Percentiles rank a stretch among this genome's conserved stretches.
Evolutionary conservation across 179 eudicot genomes (phyloP).

Genomic region (Camellia oleifera): DNA sequence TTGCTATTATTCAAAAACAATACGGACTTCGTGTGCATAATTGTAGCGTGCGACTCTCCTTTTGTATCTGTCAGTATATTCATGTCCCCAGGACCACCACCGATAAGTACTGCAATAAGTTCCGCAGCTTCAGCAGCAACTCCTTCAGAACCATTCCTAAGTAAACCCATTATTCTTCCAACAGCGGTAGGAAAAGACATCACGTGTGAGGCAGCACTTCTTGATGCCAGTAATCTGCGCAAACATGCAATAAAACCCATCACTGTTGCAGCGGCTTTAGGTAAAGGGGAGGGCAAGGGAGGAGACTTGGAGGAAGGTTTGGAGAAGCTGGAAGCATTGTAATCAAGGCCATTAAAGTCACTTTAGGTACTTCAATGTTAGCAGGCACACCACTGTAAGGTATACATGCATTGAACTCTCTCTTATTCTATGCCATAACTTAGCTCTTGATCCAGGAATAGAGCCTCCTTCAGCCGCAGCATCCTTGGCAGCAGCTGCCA

Average conservation of each 20-base stretch:
- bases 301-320: conserved; percentile 88
- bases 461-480: conserved; percentile 98
- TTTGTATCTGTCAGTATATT: conserved; percentile 71
- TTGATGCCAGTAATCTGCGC: conserved; percentile 81
- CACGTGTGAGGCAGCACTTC: conserved; percentile 97
- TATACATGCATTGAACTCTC: conserved; percentile 96
- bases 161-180: conserved; percentile 97
- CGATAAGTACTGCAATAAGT: conserved; percentile 89
- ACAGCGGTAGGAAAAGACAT: conserved; percentile 99
- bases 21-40: conserved; percentile 95
- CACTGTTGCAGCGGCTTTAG: conserved; percentile 99
- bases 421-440: conserved; percentile 89
- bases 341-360: conserved; percentile 95
- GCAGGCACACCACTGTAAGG: conserved; percentile 89
- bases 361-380: conserved; percentile 90
- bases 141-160: conserved; percentile 98
- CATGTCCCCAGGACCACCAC: conserved; percentile 91
- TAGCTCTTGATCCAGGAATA: conserved; percentile 97
- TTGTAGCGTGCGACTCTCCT: conserved; percentile 90
- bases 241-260: conserved; percentile 89
- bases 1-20: conserved; percentile 71
- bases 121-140: conserved; percentile 93
- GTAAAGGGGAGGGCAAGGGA: conserved; percentile 96
- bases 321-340: conserved; percentile 97
- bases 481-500: conserved; percentile 97